Percentiles rank a stretch among this genome's conserved stretches.
Conservation (phyloP, 495 filamentous ascomycete genomes). For the Xylaria acuta region DNA sequence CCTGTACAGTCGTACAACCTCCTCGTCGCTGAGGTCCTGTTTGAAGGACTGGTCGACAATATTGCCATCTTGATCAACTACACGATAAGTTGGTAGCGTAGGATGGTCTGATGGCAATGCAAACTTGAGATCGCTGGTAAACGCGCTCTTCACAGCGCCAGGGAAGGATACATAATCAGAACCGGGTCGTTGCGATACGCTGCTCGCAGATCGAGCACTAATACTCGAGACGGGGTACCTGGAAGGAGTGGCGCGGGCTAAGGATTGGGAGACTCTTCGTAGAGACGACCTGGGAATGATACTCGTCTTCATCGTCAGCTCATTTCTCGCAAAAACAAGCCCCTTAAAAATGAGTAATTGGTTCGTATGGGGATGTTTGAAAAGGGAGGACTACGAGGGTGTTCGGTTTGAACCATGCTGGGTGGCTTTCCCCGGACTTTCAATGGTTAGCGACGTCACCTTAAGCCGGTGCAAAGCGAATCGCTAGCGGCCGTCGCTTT, state of each 20-base stretch:
- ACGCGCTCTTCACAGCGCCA: constrained; percentile 92
- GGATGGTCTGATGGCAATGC: constrained; percentile 68
- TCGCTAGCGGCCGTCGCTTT: constrained; percentile 25
- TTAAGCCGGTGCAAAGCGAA: constrained; percentile 45
- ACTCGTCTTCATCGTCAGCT: constrained; percentile 35
- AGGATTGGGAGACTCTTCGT: constrained; percentile 30
- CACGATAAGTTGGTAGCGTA: constrained; percentile 84
- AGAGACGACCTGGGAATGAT: constrained; percentile 30
- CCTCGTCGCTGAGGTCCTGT: constrained; percentile 70
- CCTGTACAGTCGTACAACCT: constrained; percentile 68
- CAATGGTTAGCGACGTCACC: constrained; percentile 38
- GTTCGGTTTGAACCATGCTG: constrained; percentile 3
- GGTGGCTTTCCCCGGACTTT: constrained; percentile 31
- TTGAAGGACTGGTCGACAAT: constrained; percentile 72
- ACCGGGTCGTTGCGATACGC: constrained; percentile 69
- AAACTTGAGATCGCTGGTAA: constrained; percentile 80
- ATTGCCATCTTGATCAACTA: constrained; percentile 81
- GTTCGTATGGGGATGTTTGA: neutral
- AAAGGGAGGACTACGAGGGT: constrained; percentile 4
- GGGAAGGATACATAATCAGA: constrained; percentile 84
- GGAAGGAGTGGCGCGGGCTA: constrained; percentile 28
- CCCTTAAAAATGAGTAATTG: constrained; percentile 19
- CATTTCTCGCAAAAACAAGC: constrained; percentile 22
- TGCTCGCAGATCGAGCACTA: constrained; percentile 40
- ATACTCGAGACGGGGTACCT: constrained; percentile 20